A percentile compares a stretch with the other conserved stretches of the same genome.
These are phyloP conservation scores for Penicillium aurantiogriseum DNA, from an alignment of 2,329 filamentous ascomycete genomes.

Conservation along the genomic window DNA sequence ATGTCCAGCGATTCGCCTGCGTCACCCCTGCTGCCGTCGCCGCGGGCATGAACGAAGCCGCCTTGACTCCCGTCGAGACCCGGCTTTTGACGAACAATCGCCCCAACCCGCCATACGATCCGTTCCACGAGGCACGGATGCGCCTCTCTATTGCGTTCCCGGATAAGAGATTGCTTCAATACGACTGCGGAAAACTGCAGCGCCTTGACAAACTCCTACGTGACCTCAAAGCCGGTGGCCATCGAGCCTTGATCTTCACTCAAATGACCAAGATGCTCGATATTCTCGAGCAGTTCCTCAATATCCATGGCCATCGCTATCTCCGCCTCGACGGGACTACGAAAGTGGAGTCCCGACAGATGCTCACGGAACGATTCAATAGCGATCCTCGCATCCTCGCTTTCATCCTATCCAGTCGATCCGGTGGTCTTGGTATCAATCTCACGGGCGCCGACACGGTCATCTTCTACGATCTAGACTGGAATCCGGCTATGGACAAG, in stretches of 20 bases:
- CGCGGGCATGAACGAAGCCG: constrained; percentile 67
- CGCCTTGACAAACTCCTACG: constrained; percentile 82
- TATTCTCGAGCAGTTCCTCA: constrained; percentile 94
- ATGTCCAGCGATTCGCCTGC: constrained; percentile 84
- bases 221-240: constrained; percentile 81
- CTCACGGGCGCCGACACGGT: constrained; percentile 95
- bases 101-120: constrained; percentile 63
- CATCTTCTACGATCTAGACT: constrained; percentile 98
- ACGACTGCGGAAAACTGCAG: constrained; percentile 96
- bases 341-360: constrained; percentile 91
- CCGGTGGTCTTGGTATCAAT: constrained; percentile 93
- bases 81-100: constrained; percentile 45
- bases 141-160: constrained; percentile 93
- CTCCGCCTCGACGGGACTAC: constrained; percentile 94
- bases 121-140: constrained; percentile 92
- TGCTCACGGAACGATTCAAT: constrained; percentile 95
- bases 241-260: constrained; percentile 95
- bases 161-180: constrained; percentile 92
- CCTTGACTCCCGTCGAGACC: constrained; percentile 64
- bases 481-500: constrained; percentile 99
- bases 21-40: constrained; percentile 87
- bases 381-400: constrained; percentile 86
- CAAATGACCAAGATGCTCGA: constrained; percentile 99
- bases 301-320: constrained; percentile 96
- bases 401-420: constrained; percentile 93